phyloP scores from a whole-genome alignment of 2,329 filamentous ascomycete species.

The Pleurostoma richardsiae region DNA sequence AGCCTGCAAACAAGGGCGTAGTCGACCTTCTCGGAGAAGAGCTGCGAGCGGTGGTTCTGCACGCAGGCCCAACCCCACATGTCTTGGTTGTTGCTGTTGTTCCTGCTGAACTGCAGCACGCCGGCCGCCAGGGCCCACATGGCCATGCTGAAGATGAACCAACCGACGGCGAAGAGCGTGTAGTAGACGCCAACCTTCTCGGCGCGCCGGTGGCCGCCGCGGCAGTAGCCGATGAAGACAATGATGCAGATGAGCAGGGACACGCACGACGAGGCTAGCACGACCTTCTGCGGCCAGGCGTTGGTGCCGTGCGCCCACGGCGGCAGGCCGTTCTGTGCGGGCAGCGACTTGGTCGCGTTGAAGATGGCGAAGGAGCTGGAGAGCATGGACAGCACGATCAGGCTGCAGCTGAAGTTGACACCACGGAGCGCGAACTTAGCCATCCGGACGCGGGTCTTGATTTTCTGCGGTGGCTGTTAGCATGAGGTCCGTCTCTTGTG shows the following conservation, averaged over 20 bases:
- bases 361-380: slow-evolving; percentile 88
- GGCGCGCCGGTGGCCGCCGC: slow-evolving; percentile 79
- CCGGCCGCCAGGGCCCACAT: slow-evolving; percentile 89
- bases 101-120: slow-evolving; percentile 73
- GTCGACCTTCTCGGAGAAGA: slow-evolving; percentile 77
- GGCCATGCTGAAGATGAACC: slow-evolving; percentile 88
- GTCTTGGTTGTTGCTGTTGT: slow-evolving; percentile 72
- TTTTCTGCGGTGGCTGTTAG: slow-evolving; percentile 57
- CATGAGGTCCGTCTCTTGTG: not conserved
- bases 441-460: slow-evolving; percentile 85
- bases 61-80: slow-evolving; percentile 99
- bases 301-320: slow-evolving; percentile 78
- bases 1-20: slow-evolving; percentile 90
- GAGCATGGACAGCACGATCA: slow-evolving; percentile 90
- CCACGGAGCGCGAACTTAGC: slow-evolving; percentile 94
- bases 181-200: slow-evolving; percentile 96
- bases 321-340: slow-evolving; percentile 73
- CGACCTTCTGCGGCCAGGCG: slow-evolving; percentile 83
- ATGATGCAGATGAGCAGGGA: slow-evolving; percentile 74
- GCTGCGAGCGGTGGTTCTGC: slow-evolving; percentile 71
- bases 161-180: slow-evolving; percentile 85
- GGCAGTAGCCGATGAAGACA: slow-evolving; percentile 82
- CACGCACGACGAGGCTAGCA: slow-evolving; percentile 73
- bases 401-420: slow-evolving; percentile 93
- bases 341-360: slow-evolving; percentile 74